These are phyloP conservation scores for Gossypium ekmanianum DNA, from an alignment of 345 rosid genomes.

Conservation along the genomic window DNA sequence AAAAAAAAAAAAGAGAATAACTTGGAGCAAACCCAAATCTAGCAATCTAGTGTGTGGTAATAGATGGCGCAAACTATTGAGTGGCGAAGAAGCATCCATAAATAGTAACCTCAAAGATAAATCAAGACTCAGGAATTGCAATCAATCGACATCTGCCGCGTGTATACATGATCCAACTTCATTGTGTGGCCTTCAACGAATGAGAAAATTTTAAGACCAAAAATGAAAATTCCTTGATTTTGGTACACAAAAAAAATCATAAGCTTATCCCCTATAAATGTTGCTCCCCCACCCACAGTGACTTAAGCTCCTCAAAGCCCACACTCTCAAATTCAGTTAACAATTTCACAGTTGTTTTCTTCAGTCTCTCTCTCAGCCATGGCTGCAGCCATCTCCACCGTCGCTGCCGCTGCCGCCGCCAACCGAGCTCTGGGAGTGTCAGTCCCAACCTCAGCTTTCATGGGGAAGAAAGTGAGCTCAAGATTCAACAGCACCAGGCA, in stretches of 20 bases:
- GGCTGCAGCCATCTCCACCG: constrained; percentile 81
- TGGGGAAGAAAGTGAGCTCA: constrained; percentile 67
- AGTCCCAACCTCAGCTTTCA: constrained; percentile 59
- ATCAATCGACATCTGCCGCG: constrained; percentile 32
- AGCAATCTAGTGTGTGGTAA: constrained; percentile 4
- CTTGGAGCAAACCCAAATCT: neutral
- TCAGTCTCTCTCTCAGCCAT: constrained; percentile 18
- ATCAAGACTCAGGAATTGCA: neutral
- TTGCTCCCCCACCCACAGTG: neutral
- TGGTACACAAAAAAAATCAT: constrained; percentile 23
- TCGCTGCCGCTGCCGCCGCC: constrained; percentile 69
- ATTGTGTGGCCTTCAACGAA: constrained; percentile 41
- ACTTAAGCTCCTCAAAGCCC: constrained; percentile 10
- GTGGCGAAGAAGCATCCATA: constrained; percentile 28
- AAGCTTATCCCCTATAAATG: constrained; percentile 21
- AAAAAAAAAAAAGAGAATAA: too few relatives aligned
- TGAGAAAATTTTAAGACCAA: constrained; percentile 11
- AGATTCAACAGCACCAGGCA: constrained; percentile 28
- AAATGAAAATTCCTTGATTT: constrained; percentile 17
- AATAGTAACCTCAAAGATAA: constrained; percentile 19
- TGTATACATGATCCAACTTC: constrained; percentile 35
- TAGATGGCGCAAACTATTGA: neutral
- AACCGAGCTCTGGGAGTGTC: constrained; percentile 65
- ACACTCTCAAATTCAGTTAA: neutral
- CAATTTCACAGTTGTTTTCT: neutral